Evolutionary conservation across 768 basidiomycete species (phyloP).

Genomic region (Sistotremastrum suecicum): DNA sequence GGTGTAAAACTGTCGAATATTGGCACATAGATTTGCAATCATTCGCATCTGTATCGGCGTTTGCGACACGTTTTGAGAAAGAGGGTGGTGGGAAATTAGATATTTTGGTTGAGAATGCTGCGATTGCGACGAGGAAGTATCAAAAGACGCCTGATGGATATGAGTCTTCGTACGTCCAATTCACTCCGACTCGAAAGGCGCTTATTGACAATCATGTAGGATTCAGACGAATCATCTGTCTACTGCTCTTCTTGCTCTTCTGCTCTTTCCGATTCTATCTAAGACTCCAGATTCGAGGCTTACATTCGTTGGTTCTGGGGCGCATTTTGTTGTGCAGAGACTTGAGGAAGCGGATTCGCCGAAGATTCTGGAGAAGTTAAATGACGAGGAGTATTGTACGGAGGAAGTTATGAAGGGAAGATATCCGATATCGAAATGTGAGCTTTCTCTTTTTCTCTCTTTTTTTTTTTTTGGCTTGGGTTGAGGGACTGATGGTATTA

Average conservation of each 20-base stretch:
- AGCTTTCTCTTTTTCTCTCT: slow-evolving; percentile 15
- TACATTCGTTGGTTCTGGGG: slow-evolving; percentile 2
- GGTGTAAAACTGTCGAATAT: slow-evolving; percentile 20
- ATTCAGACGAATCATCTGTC: slow-evolving; percentile 35
- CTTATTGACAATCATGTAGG: slow-evolving; percentile 13
- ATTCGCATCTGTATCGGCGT: slow-evolving; percentile 27
- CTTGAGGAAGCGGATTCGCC: slow-evolving; percentile 12
- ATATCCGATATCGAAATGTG: slow-evolving; percentile 2
- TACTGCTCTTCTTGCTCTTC: slow-evolving; percentile 24
- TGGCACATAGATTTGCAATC: slow-evolving; percentile 27
- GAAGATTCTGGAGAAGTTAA: slow-evolving; percentile 19
- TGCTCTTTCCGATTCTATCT: slow-evolving; percentile 28
- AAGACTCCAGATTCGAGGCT: slow-evolving; percentile 21
- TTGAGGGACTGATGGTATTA: neutral
- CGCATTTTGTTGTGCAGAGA: neutral
- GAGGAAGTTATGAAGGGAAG: neutral
- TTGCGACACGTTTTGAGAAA: slow-evolving; percentile 19
- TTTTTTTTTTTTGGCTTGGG: slow-evolving; percentile 16
- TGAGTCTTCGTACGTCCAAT: slow-evolving; percentile 20
- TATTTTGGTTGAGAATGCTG: slow-evolving; percentile 33
- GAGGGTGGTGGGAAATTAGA: slow-evolving; percentile 20
- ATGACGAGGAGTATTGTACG: slow-evolving; percentile 18
- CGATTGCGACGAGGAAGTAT: slow-evolving; percentile 6
- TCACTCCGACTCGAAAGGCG: neutral
- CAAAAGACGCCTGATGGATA: slow-evolving; percentile 20